Evolutionary conservation across 2,329 filamentous ascomycete species (phyloP), one percentile per base, ranked within the genome.

Genomic region (Fusarium hainanense): DNA sequence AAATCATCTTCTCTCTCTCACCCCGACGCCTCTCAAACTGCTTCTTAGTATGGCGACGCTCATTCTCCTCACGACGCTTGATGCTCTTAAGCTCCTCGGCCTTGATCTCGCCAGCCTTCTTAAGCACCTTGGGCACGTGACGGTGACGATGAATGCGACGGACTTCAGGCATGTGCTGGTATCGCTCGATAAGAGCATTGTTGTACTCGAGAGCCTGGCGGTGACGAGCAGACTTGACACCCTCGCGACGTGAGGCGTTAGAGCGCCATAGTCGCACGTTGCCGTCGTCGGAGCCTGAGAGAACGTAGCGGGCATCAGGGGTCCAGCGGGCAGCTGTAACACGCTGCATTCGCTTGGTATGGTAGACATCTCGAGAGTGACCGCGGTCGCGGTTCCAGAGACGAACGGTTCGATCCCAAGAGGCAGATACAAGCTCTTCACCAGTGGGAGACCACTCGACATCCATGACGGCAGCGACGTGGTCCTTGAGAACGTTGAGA

Each of bases 31-130:
- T 88, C 79, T 90, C 85, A 73, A 91, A 89, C 74, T 93, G 91
- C 84, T 96, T 95, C 84, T 92, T 93, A 62, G 89, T 92, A 80
- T 99, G 95, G 80, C 93, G 93, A 71, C 96, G 88, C 81, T 97
- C 93, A 78, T 99, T 99, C 85, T 99, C 96, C 76, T 97, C 93
- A 74, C 90, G 90, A 74, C 93, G 87, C 89, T 97, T 97, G 79
- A 98, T 92, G 34, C 93, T 88, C 80, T 89, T 90, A 75, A 98
- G 80, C 80, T 98, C 96, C 77, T 97, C 93, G 61, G 84, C 83
- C 89, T 99, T 99, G 82, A 98, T 98, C 84, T 97, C 92, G 50
- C 87, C 90, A 6, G 95, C 95, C 88, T 98, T 98, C 90, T 97
- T 98, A 71, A 98, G 89, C 60, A 94, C 89, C 85, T 94, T 93